Evolutionary conservation across 2,329 filamentous ascomycete genomes (phyloP).

Genomic region (Sordariomycetes sp.): DNA sequence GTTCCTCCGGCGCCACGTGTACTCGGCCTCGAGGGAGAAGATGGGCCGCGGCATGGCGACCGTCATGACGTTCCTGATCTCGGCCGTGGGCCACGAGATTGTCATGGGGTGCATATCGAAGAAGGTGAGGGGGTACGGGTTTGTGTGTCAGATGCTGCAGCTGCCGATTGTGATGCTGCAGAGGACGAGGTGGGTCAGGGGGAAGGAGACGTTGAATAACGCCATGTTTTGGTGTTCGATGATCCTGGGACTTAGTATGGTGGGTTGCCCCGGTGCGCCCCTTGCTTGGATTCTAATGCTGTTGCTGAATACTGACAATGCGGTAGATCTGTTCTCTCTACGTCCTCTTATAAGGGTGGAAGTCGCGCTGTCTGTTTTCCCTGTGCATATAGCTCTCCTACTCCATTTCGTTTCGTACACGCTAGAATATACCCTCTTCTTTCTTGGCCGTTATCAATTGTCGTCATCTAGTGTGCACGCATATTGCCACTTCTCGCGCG

Average conservation of each 20-base stretch:
- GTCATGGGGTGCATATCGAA: conserved; percentile 98
- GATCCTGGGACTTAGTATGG: conserved; percentile 73
- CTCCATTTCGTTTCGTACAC: background rate
- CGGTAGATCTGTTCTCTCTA: conserved; percentile 38
- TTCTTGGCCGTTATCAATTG: too few relatives aligned
- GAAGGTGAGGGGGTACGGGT: conserved; percentile 89
- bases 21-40: conserved; percentile 64
- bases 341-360: conserved; percentile 27
- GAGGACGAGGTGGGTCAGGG: conserved; percentile 62
- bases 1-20: conserved; percentile 90
- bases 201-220: conserved; percentile 70
- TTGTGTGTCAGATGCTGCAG: conserved; percentile 91
- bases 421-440: background rate
- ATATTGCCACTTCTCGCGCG: too few relatives aligned
- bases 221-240: conserved; percentile 86
- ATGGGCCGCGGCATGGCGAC: conserved; percentile 70
- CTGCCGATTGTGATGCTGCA: conserved; percentile 90
- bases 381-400: background rate
- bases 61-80: conserved; percentile 82
- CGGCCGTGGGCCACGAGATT: conserved; percentile 80
- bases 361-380: background rate
- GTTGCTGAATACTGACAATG: conserved; percentile 6
- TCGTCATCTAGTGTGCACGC: too few relatives aligned
- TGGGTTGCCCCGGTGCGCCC: conserved; percentile 29
- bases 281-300: background rate